Evolutionary conservation across 352 stramenopile species (phyloP), one percentile per base, ranked within the genome.

Genomic region (Blastocystis sp.): DNA sequence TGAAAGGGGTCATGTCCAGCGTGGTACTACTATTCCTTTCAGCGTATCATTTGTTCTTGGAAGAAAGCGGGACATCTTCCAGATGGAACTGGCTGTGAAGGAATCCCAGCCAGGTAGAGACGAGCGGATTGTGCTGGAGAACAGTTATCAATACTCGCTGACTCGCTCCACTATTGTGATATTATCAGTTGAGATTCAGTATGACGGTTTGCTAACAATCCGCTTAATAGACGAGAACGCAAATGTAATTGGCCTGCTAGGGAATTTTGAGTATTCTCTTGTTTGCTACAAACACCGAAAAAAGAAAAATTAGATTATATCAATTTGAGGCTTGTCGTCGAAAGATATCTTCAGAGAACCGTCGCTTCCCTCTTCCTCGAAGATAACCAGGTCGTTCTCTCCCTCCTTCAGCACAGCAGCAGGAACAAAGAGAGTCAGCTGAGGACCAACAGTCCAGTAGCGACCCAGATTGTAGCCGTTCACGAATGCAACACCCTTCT

Each of bases 401-500:
- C 78, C 78, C 53, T 89, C 78, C 24, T 89, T 89, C 63, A 89
- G 55, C 34, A 89, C 20, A 20, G 78, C 34, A n/a, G 63, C 63
- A 30, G 78, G 78, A 45, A 89, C 55, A 43, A 79, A 89, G 16
- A 89, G 78, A 30, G 78, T 89, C 13, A 89, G 66, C 45, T 89
- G 78, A 26, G 78, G 78, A 18, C 78, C 78, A 13, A 89, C 78
- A 9, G 78, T 89, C 78, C 78, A 89, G 55, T 89, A 89, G 34
- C 78, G 55, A 59, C 78, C 78, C 20, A 89, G 55, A 43, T 89
- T 89, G 47, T 79, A 89, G 45, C 66, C 66, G 55, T 89, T 89
- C 63, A 89, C 66, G 53, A 76, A 89, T 24, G 78, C 78, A 18
- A 89, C 78, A 30, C 78, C 78, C 66, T 89, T 89, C 78, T 89